Conservation (phyloP, 2,329 filamentous ascomycete genomes). For the Penicillium sp. region DNA sequence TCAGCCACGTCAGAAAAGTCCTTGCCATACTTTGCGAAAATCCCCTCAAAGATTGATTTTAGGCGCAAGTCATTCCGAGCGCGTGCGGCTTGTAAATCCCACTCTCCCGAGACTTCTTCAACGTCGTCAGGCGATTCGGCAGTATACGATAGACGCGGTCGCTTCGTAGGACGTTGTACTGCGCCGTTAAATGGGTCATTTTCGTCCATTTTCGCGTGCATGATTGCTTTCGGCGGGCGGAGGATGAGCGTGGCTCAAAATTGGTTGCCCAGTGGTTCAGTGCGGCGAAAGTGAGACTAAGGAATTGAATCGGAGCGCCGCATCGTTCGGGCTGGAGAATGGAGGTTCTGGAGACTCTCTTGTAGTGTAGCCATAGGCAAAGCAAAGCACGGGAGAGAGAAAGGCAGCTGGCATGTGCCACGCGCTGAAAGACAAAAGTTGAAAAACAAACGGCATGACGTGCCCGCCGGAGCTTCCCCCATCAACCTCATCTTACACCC, state of each 20-base stretch:
- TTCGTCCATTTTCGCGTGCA: constrained; percentile 2
- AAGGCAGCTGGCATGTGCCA: constrained; percentile 11
- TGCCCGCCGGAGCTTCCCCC: constrained; percentile 26
- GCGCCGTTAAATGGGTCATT: constrained; percentile 5
- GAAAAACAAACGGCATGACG: constrained; percentile 33
- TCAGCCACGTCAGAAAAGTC: constrained; percentile 84
- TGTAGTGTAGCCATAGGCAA: background rate
- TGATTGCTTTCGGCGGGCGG: background rate
- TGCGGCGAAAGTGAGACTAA: background rate
- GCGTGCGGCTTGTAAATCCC: constrained; percentile 63
- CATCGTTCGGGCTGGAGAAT: background rate
- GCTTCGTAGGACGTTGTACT: constrained; percentile 54
- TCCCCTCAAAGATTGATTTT: constrained; percentile 81
- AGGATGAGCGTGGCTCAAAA: background rate
- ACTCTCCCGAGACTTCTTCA: constrained; percentile 36
- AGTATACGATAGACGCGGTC: constrained; percentile 53
- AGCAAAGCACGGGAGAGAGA: background rate
- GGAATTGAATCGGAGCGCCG: background rate
- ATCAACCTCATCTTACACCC: constrained; percentile 17
- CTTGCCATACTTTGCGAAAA: constrained; percentile 83
- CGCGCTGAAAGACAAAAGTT: constrained; percentile 21
- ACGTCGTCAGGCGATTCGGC: constrained; percentile 25
- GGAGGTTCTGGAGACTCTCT: background rate
- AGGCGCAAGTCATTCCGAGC: constrained; percentile 69
- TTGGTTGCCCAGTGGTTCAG: background rate